Evolutionary conservation across 305 asterid genomes (phyloP).

Genomic region (Fraxinus ornus): DNA sequence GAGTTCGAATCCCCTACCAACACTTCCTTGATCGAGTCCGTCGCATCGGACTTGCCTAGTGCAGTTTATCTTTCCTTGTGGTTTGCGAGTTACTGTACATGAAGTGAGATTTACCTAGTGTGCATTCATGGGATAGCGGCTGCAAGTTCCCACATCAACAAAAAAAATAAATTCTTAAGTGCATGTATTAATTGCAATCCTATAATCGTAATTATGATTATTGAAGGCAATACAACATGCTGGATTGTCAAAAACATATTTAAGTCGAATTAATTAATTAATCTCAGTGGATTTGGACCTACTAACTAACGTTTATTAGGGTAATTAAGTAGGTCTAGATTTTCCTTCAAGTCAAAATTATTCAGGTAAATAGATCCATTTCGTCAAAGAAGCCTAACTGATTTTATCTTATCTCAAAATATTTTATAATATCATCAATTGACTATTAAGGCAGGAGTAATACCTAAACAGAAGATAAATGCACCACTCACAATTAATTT

Average conservation of each 20-base stretch:
- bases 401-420: neutral
- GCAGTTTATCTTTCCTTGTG: too few species aligned
- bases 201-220: neutral
- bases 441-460: slow-evolving; percentile 4
- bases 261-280: slow-evolving; percentile 19
- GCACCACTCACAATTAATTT: neutral
- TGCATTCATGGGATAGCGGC: too few species aligned
- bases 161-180: too few species aligned
- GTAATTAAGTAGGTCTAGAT: slow-evolving; percentile 26
- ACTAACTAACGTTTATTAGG: slow-evolving; percentile 32
- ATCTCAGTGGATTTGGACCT: slow-evolving; percentile 37
- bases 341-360: slow-evolving; percentile 44
- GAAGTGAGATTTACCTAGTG: too few species aligned
- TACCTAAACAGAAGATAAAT: neutral
- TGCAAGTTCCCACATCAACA: too few species aligned
- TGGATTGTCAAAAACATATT: neutral
- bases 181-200: too few species aligned
- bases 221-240: neutral
- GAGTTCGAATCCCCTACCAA: too few species aligned
- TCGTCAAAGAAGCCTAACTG: neutral
- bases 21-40: too few species aligned
- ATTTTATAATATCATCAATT: slow-evolving; percentile 22
- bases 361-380: slow-evolving; percentile 42
- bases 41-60: too few species aligned
- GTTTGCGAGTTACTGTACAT: too few species aligned